Evolutionary conservation across 495 filamentous ascomycete genomes (phyloP), one percentile per base, ranked within the genome.

Genomic region (Penicillium egyptiacum): DNA sequence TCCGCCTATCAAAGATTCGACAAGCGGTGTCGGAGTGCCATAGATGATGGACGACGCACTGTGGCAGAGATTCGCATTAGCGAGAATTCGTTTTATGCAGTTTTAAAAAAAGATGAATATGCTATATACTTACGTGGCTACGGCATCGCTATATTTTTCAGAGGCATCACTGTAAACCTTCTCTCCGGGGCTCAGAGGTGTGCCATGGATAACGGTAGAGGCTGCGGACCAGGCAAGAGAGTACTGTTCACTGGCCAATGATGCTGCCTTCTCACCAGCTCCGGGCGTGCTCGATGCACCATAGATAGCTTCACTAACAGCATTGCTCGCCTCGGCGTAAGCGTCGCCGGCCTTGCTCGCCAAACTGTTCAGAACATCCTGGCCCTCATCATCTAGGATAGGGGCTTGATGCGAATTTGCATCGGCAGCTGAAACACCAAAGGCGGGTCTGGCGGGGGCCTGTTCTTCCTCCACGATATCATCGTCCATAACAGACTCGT

Each of bases 31-130:
- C 28, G 53, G 53, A n/a, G 42, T 55, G 30, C 53, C 43, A 55
- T 88, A 88, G 53, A 90, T 75, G 37, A 81, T 79, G 30, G 80
- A 78, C 2, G 86, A 85, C 5, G 85, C 86, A 45, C 80, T 83
- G 50, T 7, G 17, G 14, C 33, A 42, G 37, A 41, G 20, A 19
- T n/a, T 58, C 26, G 22, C 16, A 35, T 55, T 55, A 55, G 53
- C 31, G 31, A 55, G 8, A 2, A 40, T 47, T 55, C 41, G 25
- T 22, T 47, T 47, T 31, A 25, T 43, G 28, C 22, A 42, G 25
- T 35, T 45, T 14, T 33, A 11, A 25, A 26, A 25, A 16, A 54
- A 2, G 10, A 2, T 20, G 22, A 14, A 46, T 45, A 26, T 5
- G n/a, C 28, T 31, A 52, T n/a, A 28, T n/a, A 75, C 79, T 74